Percentiles rank a stretch among this genome's conserved stretches.
phyloP scores from a whole-genome alignment of 106 monocot species.

The Acorus calamus region DNA sequence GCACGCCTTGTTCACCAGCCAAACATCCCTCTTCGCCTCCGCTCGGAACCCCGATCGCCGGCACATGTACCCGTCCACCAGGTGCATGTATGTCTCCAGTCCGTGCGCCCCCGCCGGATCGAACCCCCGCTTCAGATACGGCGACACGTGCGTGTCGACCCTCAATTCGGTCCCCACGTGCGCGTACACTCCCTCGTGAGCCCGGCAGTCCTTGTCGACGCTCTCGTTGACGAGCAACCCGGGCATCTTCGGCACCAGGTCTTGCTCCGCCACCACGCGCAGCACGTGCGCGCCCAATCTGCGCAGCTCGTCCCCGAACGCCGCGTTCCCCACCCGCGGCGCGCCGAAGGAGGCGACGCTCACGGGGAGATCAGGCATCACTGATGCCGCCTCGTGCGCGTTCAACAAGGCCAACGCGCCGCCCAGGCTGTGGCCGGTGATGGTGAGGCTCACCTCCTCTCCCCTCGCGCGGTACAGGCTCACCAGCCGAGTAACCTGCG shows the following conservation, averaged over 20 bases:
- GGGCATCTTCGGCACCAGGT: constrained; percentile 60
- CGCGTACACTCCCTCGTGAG: constrained; percentile 35
- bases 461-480: constrained; percentile 25
- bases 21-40: constrained; percentile 39
- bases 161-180: constrained; percentile 45
- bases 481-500: constrained; percentile 37
- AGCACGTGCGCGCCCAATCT: constrained; percentile 35
- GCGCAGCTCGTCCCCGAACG: constrained; percentile 27
- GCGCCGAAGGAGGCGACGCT: constrained; percentile 55
- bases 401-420: constrained; percentile 60
- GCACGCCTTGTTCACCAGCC: constrained; percentile 54
- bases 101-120: constrained; percentile 42
- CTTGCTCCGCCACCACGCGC: constrained; percentile 41
- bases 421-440: constrained; percentile 78
- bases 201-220: constrained; percentile 12
- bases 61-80: constrained; percentile 39
- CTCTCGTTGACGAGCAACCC: constrained; percentile 52
- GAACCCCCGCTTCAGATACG: constrained; percentile 35
- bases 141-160: constrained; percentile 30
- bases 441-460: constrained; percentile 55
- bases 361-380: constrained; percentile 24
- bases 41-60: constrained; percentile 18
- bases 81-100: constrained; percentile 65
- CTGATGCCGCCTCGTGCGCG: constrained; percentile 40
- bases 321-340: constrained; percentile 58